Base-by-base conservation (phyloP, 768 basidiomycete species). In the Mycena galericulata region DNA sequence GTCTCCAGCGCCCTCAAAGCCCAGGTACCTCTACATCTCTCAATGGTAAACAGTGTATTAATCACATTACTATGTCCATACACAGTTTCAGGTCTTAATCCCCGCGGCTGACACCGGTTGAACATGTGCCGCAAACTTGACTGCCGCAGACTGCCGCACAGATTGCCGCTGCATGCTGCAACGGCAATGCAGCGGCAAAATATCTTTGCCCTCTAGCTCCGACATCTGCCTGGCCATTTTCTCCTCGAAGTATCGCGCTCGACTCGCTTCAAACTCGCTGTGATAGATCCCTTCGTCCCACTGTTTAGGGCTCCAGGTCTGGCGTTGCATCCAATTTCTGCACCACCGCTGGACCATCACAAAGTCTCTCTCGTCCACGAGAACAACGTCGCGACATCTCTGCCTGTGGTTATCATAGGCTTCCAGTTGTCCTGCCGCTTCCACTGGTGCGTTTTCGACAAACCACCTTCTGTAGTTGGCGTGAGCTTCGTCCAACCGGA, bases 361-460 rank as follows among this genome's bases (percentile, higher is more conserved):
- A 18, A 36, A 54, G n/a, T 54, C 51, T 20, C 10, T 24, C 32
- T 60, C 58, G 4, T 60, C 46, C 1, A 47, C 58, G 3, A 60
- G 46, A 15, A 15, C 18, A 18, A 59, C 46, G 32, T 46, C 30
- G 1, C 45, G 26, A 18, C 58, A 59, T 11, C 30, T 46, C 41
- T 61, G 22, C 46, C 59, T 49, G 46, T 61, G 59, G 22, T 49
- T 49, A 26, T 61, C 34, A 27, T 61, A 61, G 5, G 59, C 46
- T 17, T 61, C 59, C 46, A 61, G 36, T 12, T 61, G 59, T 2
- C 15, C 34, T 17, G 34, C 34, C 11, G 46, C 59, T 20, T 24
- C 59, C 9, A 11, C n/a, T 2, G 59, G 59, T 3, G 47, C 47
- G 15, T 49, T 61, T 10, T 61, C 46, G 14, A 61, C 15, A 29